Evolutionary conservation across 2,329 filamentous ascomycete species (phyloP).

Genomic region (Aspergillus felis): DNA sequence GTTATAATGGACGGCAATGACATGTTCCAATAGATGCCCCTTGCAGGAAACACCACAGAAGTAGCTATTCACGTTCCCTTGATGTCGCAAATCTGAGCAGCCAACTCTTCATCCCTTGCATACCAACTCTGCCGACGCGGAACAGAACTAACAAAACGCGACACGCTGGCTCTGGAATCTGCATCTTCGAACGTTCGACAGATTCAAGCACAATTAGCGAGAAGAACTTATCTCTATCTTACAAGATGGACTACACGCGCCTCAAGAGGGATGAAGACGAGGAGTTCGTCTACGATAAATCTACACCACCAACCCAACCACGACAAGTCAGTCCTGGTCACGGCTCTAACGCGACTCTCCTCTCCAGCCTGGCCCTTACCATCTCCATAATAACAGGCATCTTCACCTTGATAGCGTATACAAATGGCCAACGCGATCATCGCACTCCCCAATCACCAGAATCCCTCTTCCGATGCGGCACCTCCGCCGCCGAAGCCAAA

Average conservation of each 20-base stretch:
- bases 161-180: background rate
- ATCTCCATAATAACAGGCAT: background rate
- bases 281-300: background rate
- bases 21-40: no score
- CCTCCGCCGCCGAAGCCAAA: slow-evolving; percentile 12
- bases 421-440: background rate
- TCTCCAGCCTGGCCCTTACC: background rate
- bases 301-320: background rate
- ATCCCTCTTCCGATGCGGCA: slow-evolving; percentile 4
- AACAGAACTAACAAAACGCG: background rate
- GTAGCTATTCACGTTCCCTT: background rate
- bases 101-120: background rate
- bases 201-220: background rate
- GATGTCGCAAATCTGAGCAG: background rate
- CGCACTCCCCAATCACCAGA: background rate
- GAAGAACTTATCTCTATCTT: background rate
- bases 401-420: background rate
- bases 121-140: background rate
- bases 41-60: background rate
- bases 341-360: background rate
- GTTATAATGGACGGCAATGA: no score
- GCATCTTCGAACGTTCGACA: background rate
- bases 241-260: background rate
- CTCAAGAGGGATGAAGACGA: background rate
- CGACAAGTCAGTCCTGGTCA: background rate